Percentiles rank a stretch among this genome's conserved stretches.
phyloP scores from a whole-genome alignment of 768 basidiomycete species.

The Dioszegia aurantiaca region DNA sequence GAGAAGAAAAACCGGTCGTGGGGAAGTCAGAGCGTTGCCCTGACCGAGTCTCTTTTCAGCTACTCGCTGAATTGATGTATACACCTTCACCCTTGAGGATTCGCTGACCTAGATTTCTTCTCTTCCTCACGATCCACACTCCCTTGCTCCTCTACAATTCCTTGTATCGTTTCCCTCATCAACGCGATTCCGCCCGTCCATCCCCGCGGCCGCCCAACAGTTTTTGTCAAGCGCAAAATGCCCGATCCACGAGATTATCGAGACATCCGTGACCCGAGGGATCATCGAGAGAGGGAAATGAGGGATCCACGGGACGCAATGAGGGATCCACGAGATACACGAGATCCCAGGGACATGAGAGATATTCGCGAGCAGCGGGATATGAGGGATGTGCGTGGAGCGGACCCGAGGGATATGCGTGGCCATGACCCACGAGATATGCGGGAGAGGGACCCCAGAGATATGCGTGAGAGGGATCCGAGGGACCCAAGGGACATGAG shows the following conservation, averaged over 20 bases:
- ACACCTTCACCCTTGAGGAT: too few species aligned
- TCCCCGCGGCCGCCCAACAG: not conserved
- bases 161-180: too few species aligned
- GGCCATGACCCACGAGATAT: slow-evolving; percentile 5
- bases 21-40: too few species aligned
- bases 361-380: slow-evolving; percentile 12
- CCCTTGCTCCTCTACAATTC: too few species aligned
- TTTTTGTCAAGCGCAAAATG: not conserved
- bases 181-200: not conserved
- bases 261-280: slow-evolving; percentile 3
- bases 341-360: slow-evolving; percentile 7
- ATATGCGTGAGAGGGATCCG: too few species aligned
- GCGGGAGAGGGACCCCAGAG: slow-evolving; percentile 8
- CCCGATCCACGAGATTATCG: slow-evolving; percentile 7
- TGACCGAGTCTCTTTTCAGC: too few species aligned
- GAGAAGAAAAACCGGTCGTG: too few species aligned
- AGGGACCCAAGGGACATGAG: slow-evolving; percentile 14
- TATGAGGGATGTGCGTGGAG: slow-evolving; percentile 6
- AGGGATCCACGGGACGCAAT: slow-evolving; percentile 5
- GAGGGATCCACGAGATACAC: slow-evolving; percentile 5
- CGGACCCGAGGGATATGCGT: slow-evolving; percentile 4
- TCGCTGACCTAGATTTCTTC: too few species aligned
- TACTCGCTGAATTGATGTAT: too few species aligned
- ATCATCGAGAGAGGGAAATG: slow-evolving; percentile 7
- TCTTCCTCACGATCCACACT: too few species aligned